Evolutionary conservation across 164 flowering plant genomes (phyloP).

Genomic region (Magnolia kwangsiensis): DNA sequence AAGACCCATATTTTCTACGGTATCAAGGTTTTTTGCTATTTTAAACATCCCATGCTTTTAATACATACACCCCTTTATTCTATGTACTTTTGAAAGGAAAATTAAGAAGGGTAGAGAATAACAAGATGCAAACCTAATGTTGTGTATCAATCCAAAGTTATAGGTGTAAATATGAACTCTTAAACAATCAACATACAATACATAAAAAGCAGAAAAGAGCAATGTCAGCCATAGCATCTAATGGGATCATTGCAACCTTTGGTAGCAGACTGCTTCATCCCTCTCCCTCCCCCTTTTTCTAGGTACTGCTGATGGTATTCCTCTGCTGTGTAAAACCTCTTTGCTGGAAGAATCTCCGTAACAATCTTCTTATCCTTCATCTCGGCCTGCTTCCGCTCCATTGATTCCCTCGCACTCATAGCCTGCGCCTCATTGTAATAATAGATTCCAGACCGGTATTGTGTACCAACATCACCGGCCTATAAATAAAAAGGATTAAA

Average conservation of each 20-base stretch:
- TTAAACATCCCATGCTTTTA: no score
- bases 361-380: conserved; percentile 47
- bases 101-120: no score
- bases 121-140: no score
- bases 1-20: no score
- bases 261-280: conserved; percentile 53
- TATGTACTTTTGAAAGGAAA: no score
- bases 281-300: conserved; percentile 58
- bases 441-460: conserved; percentile 86
- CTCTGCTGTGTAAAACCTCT: conserved; percentile 62
- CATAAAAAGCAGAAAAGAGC: neutral
- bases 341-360: conserved; percentile 70
- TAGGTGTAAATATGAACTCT: no score
- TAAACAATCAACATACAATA: no score
- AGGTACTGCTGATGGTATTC: conserved; percentile 73
- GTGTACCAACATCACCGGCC: conserved; percentile 80
- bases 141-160: no score
- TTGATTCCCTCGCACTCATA: conserved; percentile 47
- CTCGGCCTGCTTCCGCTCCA: conserved; percentile 56
- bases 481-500: conserved; percentile 8
- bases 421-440: conserved; percentile 60
- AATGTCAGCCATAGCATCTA: conserved; percentile 62
- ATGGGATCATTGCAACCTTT: conserved; percentile 88
- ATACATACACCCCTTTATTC: no score
- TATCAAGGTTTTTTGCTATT: no score